Conservation (phyloP, 768 basidiomycete species). For the Suillus ampliporus region DNA sequence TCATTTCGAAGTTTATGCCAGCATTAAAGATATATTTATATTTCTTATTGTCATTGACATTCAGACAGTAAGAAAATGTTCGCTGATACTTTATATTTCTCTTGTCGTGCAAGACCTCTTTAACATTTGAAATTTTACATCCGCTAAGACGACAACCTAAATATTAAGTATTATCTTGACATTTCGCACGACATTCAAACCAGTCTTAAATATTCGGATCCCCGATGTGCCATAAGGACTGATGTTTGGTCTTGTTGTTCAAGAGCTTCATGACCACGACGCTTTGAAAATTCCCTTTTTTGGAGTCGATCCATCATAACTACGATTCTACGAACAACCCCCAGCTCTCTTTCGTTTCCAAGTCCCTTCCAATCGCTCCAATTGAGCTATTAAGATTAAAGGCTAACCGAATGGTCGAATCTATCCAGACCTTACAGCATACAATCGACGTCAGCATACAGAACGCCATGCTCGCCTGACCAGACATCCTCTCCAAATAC, state of each 20-base stretch:
- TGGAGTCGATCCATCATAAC: constrained; percentile 10
- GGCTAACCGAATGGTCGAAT: constrained; percentile 79
- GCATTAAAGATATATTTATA: not conserved
- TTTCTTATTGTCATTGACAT: too few species aligned
- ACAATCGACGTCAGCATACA: constrained; percentile 64
- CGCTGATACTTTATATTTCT: too few species aligned
- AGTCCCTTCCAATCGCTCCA: constrained; percentile 63
- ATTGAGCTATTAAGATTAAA: constrained; percentile 82
- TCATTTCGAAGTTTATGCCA: too few species aligned
- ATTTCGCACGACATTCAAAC: too few species aligned
- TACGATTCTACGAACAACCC: constrained; percentile 13
- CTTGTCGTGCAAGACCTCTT: too few species aligned
- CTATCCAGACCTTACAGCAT: constrained; percentile 66
- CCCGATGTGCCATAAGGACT: not conserved
- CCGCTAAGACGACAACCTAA: too few species aligned
- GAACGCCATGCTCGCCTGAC: constrained; percentile 79
- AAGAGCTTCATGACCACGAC: constrained; percentile 9
- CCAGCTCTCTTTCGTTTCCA: constrained; percentile 32
- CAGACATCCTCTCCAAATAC: constrained; percentile 86
- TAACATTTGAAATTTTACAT: too few species aligned
- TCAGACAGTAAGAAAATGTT: too few species aligned
- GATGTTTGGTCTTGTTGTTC: constrained; percentile 13
- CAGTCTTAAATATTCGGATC: too few species aligned
- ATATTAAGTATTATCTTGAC: too few species aligned
- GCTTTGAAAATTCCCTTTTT: constrained; percentile 9